Conservation (phyloP, 1,139 yeast genomes). For the Protomyces macrosporus region DNA sequence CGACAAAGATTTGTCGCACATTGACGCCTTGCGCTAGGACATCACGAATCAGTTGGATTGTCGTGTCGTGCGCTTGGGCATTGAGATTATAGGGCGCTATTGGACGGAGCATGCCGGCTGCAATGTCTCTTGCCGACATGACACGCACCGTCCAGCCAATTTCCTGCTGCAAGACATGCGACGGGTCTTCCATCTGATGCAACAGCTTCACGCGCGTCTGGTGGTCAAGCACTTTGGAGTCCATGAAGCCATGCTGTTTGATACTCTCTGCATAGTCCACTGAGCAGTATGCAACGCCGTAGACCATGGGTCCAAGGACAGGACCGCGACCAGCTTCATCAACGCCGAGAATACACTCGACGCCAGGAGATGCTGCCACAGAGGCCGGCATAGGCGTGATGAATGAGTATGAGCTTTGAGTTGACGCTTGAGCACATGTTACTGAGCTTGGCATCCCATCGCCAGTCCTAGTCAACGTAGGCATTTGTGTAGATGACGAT, state of each 20-base stretch:
- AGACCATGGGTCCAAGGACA: constrained; percentile 90
- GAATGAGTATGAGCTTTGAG: constrained; percentile 38
- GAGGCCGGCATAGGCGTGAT: constrained; percentile 40
- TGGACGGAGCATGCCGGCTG: constrained; percentile 78
- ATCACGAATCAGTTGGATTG: constrained; percentile 66
- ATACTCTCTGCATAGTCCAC: constrained; percentile 53
- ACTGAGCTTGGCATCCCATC: constrained; percentile 18
- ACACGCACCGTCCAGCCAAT: constrained; percentile 87
- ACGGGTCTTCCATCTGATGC: constrained; percentile 49
- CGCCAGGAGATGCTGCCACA: constrained; percentile 31
- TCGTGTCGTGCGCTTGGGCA: constrained; percentile 93
- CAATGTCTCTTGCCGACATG: constrained; percentile 81
- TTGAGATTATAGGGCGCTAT: constrained; percentile 68
- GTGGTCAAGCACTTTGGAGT: constrained; percentile 75
- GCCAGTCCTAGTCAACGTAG: not conserved
- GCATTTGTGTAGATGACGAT: not conserved
- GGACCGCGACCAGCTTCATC: constrained; percentile 99
- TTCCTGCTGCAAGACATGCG: constrained; percentile 48
- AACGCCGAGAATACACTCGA: constrained; percentile 64
- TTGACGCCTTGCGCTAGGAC: constrained; percentile 59
- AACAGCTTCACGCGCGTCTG: constrained; percentile 60
- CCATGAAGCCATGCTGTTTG: constrained; percentile 73
- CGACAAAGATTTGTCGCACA: constrained; percentile 60
- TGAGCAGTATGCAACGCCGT: constrained; percentile 76
- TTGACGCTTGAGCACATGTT: constrained; percentile 10